Percentiles rank a stretch among this genome's conserved stretches.
Evolutionary conservation across 148 eudicot genomes (phyloP).

Genomic region (Arctostaphylos glauca): DNA sequence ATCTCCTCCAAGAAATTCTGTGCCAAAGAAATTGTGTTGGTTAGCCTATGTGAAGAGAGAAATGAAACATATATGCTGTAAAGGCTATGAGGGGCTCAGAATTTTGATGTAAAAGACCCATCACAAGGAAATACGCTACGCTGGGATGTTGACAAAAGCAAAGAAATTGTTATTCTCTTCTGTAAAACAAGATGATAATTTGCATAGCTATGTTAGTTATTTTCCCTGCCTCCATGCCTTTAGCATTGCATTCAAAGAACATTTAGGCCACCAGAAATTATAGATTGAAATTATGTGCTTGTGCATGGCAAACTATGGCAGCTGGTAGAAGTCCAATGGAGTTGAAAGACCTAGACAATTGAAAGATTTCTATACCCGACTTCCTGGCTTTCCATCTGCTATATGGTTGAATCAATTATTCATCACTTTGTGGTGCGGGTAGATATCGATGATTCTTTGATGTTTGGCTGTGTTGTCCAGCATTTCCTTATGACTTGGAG

Average conservation of each 20-base stretch:
- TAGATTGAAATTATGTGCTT: neutral
- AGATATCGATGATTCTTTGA: neutral
- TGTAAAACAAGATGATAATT: neutral
- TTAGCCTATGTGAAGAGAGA: neutral
- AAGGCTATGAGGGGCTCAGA: neutral
- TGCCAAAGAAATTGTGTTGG: neutral
- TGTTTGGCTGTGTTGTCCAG: neutral
- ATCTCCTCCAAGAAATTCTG: neutral
- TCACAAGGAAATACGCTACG: neutral
- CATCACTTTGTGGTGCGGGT: neutral
- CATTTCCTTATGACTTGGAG: neutral
- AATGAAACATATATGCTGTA: neutral
- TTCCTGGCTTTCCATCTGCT: neutral
- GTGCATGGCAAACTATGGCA: neutral
- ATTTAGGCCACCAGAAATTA: neutral
- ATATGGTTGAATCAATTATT: neutral
- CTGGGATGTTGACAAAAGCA: neutral
- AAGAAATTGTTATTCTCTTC: constrained; percentile 5
- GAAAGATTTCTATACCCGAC: neutral
- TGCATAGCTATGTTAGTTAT: neutral
- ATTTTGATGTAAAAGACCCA: neutral
- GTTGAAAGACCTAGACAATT: neutral
- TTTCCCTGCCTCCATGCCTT: neutral
- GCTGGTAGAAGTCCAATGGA: neutral
- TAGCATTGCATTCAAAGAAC: neutral